These are phyloP conservation scores for Fusarium decemcellulare DNA, from an alignment of 2,329 filamentous ascomycete species.

Conservation along the genomic window DNA sequence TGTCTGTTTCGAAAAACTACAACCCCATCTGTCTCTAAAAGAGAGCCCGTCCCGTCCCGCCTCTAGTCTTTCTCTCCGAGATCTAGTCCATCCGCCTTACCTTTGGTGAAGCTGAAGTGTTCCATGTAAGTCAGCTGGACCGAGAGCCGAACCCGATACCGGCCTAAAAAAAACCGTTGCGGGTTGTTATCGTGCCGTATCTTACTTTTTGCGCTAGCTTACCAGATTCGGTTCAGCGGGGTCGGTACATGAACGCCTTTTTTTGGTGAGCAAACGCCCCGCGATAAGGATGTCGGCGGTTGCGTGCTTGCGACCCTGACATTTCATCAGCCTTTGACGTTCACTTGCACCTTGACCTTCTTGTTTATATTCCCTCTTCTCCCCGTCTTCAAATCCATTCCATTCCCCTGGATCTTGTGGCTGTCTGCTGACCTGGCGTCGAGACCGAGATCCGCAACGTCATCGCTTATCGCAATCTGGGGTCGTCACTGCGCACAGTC, in stretches of 20 bases:
- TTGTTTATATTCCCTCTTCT: neutral
- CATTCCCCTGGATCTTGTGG: neutral
- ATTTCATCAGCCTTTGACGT: constrained; percentile 17
- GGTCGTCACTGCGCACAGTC: constrained; percentile 26
- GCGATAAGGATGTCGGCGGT: constrained; percentile 19
- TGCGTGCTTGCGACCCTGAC: constrained; percentile 36
- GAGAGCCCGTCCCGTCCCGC: too few species aligned
- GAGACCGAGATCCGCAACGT: constrained; percentile 18
- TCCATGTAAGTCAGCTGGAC: neutral
- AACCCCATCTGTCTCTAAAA: too few species aligned
- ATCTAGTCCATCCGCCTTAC: too few species aligned
- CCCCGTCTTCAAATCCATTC: neutral
- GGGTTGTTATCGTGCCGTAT: neutral
- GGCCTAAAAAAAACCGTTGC: neutral
- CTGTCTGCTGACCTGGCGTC: neutral
- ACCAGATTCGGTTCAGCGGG: constrained; percentile 13
- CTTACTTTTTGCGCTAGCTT: constrained; percentile 8
- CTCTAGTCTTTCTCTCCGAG: too few species aligned
- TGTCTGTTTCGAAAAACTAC: too few species aligned
- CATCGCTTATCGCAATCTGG: constrained; percentile 37
- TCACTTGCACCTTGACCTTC: neutral
- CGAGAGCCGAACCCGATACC: constrained; percentile 3
- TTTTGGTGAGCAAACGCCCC: constrained; percentile 21
- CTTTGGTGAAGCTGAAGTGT: too few species aligned
- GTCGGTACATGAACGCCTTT: constrained; percentile 1